Evolutionary conservation across 1,284 basidiomycete species (phyloP).

Genomic region (Peniophora sp.): DNA sequence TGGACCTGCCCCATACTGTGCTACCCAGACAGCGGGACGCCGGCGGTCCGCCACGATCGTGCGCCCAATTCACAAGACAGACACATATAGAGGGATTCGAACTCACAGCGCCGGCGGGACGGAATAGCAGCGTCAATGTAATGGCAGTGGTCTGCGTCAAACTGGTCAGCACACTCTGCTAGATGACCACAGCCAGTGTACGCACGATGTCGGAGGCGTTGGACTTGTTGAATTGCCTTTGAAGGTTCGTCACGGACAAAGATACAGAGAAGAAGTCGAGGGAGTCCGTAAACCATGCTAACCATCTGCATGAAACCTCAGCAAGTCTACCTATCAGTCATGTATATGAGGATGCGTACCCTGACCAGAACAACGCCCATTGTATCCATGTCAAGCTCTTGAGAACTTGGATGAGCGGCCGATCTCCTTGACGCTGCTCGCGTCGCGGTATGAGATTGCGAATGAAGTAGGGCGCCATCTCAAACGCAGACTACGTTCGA

Average conservation of each 20-base stretch:
- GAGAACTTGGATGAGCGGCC: slow-evolving; percentile 28
- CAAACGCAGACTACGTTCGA: no score
- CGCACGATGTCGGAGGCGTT: slow-evolving; percentile 45
- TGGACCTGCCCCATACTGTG: no score
- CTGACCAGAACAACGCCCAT: slow-evolving; percentile 40
- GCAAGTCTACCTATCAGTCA: no score
- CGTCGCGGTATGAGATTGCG: slow-evolving; percentile 2
- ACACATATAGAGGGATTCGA: background rate
- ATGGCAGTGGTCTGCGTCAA: slow-evolving; percentile 66
- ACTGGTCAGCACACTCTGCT: slow-evolving; percentile 1
- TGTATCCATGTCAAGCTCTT: slow-evolving; percentile 32
- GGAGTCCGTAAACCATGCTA: slow-evolving; percentile 76
- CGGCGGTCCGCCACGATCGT: no score
- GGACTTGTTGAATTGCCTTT: slow-evolving; percentile 39
- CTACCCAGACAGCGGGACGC: no score
- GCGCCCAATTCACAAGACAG: background rate
- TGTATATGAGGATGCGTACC: slow-evolving; percentile 20
- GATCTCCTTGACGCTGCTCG: background rate
- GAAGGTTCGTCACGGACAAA: slow-evolving; percentile 54
- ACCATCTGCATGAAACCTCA: slow-evolving; percentile 61
- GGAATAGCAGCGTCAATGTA: slow-evolving; percentile 88
- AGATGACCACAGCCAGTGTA: slow-evolving; percentile 9
- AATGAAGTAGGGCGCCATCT: slow-evolving; percentile 5
- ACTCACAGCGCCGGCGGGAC: slow-evolving; percentile 74
- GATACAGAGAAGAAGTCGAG: slow-evolving; percentile 84